Evolutionary conservation across 1,139 yeast species (phyloP), one percentile per base, ranked within the genome.

Genomic region (Candida tetrigidarum): DNA sequence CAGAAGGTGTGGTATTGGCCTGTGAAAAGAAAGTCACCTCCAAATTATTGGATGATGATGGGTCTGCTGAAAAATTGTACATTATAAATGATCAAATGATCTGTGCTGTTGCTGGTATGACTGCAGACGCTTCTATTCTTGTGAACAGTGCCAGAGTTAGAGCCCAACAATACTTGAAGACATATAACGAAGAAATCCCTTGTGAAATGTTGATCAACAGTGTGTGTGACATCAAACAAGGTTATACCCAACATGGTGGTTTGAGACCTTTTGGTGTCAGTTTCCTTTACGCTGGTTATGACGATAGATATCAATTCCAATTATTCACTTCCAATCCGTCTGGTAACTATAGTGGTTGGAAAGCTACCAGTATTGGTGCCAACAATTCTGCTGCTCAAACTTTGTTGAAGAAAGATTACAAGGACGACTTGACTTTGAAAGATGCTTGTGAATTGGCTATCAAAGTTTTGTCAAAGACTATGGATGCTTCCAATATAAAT

Each of bases 211-310:
- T 95, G 55, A 97, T 95, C 53, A 88, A 91, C 63, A 78, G 86
- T 54, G 78, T 95, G 53, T 91, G 98, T 69, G 96, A 95, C 67
- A 81, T 89, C 53, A 95, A 93, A 69, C 99, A 95, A 67, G 97
- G 98, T 14, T 95, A 95, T 67, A 95, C 99, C 11, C 99, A 93
- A 67, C 96, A 89, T 62, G 99, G 99, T 61, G 99, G 99, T 37
- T 78, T 93, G 62, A 84, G 99, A 68, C 99, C 99, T 22, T 95
- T 91, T 66, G 99, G 99, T 57, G 99, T 93, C 38, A 87, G 96
- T 50, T 91, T 95, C 69, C 81, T 95, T 52, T 93, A 89, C 62
- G 99, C 98, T 8, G 99, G 99, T 4, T 87, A 86, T 63, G 99
- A 95, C 64, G 95, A 90, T 48, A 74, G 90, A 58, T 86, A 85